Conservation (phyloP, 2,329 filamentous ascomycete species). For the Rugonectria rugulosa region DNA sequence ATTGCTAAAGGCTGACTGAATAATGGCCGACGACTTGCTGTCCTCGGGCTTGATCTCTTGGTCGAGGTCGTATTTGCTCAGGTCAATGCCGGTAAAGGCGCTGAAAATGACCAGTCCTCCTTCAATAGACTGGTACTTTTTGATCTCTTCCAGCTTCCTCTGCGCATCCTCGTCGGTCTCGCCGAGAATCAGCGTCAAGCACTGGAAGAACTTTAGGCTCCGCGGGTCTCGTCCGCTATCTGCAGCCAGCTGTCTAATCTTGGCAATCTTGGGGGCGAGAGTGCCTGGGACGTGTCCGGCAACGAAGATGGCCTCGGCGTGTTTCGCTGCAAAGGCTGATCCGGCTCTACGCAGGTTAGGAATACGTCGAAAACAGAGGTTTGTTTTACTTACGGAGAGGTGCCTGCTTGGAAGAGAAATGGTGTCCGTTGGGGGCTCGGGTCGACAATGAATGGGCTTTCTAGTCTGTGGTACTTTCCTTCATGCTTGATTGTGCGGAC, state of each 20-base stretch:
- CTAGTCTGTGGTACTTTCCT: slow-evolving; percentile 37
- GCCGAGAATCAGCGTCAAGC: slow-evolving; percentile 52
- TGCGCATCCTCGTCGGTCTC: slow-evolving; percentile 53
- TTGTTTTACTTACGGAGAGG: slow-evolving; percentile 20
- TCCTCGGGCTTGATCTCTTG: slow-evolving; percentile 47
- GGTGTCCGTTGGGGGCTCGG: slow-evolving; percentile 56
- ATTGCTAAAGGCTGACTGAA: not conserved
- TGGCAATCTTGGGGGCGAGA: slow-evolving; percentile 50
- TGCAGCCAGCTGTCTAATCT: slow-evolving; percentile 48
- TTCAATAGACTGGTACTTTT: slow-evolving; percentile 52
- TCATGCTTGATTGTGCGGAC: slow-evolving; percentile 49
- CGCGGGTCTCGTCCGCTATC: slow-evolving; percentile 47
- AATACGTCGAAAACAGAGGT: not conserved
- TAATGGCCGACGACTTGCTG: not conserved
- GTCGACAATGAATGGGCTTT: slow-evolving; percentile 53
- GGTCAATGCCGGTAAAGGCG: slow-evolving; percentile 55
- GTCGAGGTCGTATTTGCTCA: slow-evolving; percentile 51
- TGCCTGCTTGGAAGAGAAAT: slow-evolving; percentile 56
- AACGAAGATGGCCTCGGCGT: slow-evolving; percentile 50
- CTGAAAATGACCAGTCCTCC: slow-evolving; percentile 54
- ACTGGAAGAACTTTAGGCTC: slow-evolving; percentile 53
- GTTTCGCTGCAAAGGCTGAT: slow-evolving; percentile 48
- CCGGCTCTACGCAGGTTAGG: slow-evolving; percentile 46
- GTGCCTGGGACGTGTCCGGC: slow-evolving; percentile 52
- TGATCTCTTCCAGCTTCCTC: slow-evolving; percentile 50